Evolutionary conservation across 1,284 basidiomycete genomes (phyloP), one percentile per base, ranked within the genome.

Genomic region (Trichosporon asahii): DNA sequence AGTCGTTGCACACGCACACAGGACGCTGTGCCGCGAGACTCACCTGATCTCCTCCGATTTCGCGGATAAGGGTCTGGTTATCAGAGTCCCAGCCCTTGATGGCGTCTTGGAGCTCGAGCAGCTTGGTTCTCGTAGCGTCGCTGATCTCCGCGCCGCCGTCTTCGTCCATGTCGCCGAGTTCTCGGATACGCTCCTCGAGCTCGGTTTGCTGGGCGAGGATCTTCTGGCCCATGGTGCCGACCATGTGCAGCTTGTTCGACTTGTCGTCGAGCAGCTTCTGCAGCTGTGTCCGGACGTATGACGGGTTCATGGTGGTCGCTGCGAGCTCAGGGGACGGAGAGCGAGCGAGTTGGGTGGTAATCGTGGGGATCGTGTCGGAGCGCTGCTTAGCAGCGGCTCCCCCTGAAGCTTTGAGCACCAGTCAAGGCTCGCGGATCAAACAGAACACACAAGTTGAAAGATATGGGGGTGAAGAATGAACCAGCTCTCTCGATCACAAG

Each of bases 161-260:
- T 69, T 89, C 86, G 70, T 88, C 88, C 68, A 89, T 88, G 72
- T 88, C 87, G 60, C 88, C 88, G 35, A 97, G 86, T 75, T 90
- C 90, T 65, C 88, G 86, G 72, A 97, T 92, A 63, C 92, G 88
- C 76, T 91, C 89, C 83, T 95, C 92, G 72, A 97, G 88, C 80
- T 96, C 93, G 84, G 91, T 90, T 83, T 93, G 93, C 85, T 97
- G 95, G 29, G 89, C 88, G 72, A 96, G 89, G 75, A 98, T 89
- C 81, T 91, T 90, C 84, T 95, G 92, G 66, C 95, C 94, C 80
- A 97, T 89, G 69, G 90, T 90, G 55, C 91, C 94, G 7, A 93
- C 92, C 74, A 93, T 91, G 74, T 93, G 90, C 57, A 96, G 89
- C 82, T 97, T 93, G 78, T 90, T 89, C 81, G 94, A 91, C 85